phyloP scores from a whole-genome alignment of 441 rosid species.

The Euphorbia celastroides region DNA sequence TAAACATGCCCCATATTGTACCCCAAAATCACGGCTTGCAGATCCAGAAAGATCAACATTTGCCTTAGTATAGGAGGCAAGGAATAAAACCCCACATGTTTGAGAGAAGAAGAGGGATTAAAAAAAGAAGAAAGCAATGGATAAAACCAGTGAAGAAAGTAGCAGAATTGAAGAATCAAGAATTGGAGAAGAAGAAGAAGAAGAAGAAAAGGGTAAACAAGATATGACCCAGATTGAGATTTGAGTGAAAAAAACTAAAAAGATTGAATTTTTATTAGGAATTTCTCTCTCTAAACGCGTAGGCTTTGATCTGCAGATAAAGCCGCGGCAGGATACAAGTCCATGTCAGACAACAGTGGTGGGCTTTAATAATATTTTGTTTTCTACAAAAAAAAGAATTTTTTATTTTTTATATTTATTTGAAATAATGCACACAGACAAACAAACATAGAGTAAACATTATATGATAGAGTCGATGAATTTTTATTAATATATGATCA shows the following conservation, averaged over 20 bases:
- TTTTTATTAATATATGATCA: not conserved
- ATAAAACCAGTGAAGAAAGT: slow-evolving; percentile 14
- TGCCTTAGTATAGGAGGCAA: slow-evolving; percentile 27
- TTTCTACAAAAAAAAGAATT: not conserved
- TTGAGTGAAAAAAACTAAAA: slow-evolving; percentile 3
- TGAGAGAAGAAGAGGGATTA: slow-evolving; percentile 11
- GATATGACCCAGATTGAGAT: slow-evolving; percentile 23
- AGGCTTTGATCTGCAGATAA: slow-evolving; percentile 24
- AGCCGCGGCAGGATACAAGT: slow-evolving; percentile 31
- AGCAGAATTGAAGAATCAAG: slow-evolving; percentile 14
- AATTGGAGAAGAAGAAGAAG: slow-evolving; percentile 17
- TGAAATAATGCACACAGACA: not conserved
- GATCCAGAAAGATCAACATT: slow-evolving; percentile 36
- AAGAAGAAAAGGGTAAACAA: slow-evolving; percentile 22
- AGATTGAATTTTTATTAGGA: not conserved
- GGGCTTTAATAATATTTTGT: slow-evolving; percentile 15
- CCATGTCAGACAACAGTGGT: slow-evolving; percentile 35
- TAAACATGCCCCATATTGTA: slow-evolving; percentile 19
- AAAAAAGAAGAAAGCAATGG: slow-evolving; percentile 6
- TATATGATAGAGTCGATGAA: not conserved
- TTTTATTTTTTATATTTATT: not conserved
- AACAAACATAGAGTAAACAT: not conserved
- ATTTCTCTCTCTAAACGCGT: not conserved
- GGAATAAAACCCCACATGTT: slow-evolving; percentile 44
- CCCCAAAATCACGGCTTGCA: slow-evolving; percentile 24